Percentiles rank a stretch among this genome's conserved stretches.
Evolutionary conservation across 2,329 filamentous ascomycete genomes (phyloP).

Genomic region (Domatiomyces catenatus): DNA sequence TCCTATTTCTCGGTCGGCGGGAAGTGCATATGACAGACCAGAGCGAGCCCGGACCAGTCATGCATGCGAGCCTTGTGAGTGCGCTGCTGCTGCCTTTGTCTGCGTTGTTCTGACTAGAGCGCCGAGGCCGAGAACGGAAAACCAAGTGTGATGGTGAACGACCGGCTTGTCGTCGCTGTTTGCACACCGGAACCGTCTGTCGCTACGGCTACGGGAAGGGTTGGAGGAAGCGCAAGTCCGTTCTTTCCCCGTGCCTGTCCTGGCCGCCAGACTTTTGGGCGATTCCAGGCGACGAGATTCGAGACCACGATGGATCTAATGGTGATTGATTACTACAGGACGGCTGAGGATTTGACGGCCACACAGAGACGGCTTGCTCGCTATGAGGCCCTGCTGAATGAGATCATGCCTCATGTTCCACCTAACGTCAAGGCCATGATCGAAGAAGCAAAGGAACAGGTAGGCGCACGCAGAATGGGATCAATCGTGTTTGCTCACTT

Average conservation of each 20-base stretch:
- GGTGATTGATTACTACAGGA: constrained; percentile 5
- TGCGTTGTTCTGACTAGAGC: background rate
- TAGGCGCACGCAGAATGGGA: background rate
- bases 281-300: background rate
- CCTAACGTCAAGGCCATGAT: constrained; percentile 14
- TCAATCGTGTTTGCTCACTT: background rate
- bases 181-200: constrained; percentile 16
- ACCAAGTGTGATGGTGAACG: constrained; percentile 17
- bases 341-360: constrained; percentile 15
- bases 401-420: constrained; percentile 16
- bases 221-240: constrained; percentile 18
- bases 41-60: constrained; percentile 17
- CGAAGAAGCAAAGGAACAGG: constrained; percentile 14
- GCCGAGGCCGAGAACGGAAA: constrained; percentile 11
- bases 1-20: constrained; percentile 5
- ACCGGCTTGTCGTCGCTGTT: constrained; percentile 15
- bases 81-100: background rate
- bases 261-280: background rate
- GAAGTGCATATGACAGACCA: constrained; percentile 13
- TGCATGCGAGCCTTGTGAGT: constrained; percentile 16
- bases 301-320: background rate
- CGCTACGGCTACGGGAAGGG: constrained; percentile 18
- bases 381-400: constrained; percentile 14
- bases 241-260: background rate
- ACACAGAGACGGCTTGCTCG: constrained; percentile 14